phyloP scores from a whole-genome alignment of 2,329 filamentous ascomycete species.

The Xylaria sp. region DNA sequence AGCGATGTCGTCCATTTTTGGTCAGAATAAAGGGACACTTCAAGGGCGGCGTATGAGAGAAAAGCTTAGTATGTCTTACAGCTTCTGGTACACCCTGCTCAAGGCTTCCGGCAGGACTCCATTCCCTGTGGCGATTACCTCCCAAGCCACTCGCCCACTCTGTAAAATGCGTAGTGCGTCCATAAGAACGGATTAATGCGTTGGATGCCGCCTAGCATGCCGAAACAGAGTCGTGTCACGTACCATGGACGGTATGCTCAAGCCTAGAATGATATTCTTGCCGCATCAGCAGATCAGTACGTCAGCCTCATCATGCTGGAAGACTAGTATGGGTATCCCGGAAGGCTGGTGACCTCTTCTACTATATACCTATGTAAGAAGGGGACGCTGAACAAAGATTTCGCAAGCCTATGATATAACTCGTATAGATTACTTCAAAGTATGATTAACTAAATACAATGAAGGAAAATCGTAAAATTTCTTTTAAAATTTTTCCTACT shows the following conservation, averaged over 20 bases:
- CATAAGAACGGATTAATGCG: neutral
- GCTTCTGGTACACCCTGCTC: conserved; percentile 16
- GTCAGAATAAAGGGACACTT: neutral
- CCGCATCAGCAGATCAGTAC: neutral
- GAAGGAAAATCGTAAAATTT: no score
- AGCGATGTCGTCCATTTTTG: neutral
- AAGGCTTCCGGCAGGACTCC: conserved; percentile 13
- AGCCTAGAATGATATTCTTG: conserved; percentile 13
- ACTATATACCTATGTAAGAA: no score
- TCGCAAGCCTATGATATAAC: no score
- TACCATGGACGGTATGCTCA: neutral
- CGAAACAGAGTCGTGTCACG: conserved; percentile 11
- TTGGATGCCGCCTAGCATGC: conserved; percentile 3
- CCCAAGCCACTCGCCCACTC: neutral
- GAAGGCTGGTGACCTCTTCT: conserved; percentile 12
- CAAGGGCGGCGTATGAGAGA: conserved; percentile 10
- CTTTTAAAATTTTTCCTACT: no score
- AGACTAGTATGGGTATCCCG: neutral
- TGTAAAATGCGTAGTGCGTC: conserved; percentile 4
- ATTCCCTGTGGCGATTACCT: conserved; percentile 8
- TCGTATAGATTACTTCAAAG: no score
- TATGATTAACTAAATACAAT: no score
- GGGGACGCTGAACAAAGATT: no score
- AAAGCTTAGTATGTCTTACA: conserved; percentile 15
- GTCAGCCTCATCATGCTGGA: conserved; percentile 18